Base-by-base conservation (phyloP, 345 rosid species). In the Bruguiera gymnorhiza region DNA sequence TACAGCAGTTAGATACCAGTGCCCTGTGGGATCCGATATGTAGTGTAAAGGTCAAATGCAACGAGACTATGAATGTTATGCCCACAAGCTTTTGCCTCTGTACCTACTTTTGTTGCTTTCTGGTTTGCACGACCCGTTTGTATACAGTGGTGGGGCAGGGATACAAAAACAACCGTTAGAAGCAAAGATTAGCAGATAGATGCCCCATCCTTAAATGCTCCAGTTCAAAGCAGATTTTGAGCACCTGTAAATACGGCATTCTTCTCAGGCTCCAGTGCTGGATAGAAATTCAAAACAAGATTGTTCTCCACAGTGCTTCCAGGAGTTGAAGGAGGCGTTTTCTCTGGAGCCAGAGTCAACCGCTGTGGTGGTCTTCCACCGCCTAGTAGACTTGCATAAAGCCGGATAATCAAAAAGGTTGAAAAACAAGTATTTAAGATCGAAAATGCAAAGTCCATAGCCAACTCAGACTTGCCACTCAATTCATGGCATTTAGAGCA, bases 281-380 rank as follows among this genome's bases (percentile, higher is more conserved):
- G 93, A 82, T 46, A 85, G 46, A 77, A 87, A 66, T 65, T 87
- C 87, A 10, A 73, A 75, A 75, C 90, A 1, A 69, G 13, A 57
- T 78, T 79, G 65, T 68, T 80, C 18, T 72, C 75, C 3, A 69
- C 24, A 15, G 55, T 80, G n/a, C 77, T 71, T 65, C 71, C 82
- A 3, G 15, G 26, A n/a, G 79, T 63, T 21, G 84, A 36, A 43
- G 73, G 58, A 0, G 79, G 68, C 36, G 85, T 75, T 73, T 81
- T 92, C 63, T 85, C 87, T 0, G 83, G 71, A 21, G 97, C 97
- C 67, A 86, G 8, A 50, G 84, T 89, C 79, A 90, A 76, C 68
- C 97, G 81, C 78, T 88, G 54, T 23, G 93, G 60, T 97, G 81
- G n/a, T 96, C 99, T 82, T 95, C 96, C 19, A 92, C 85, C 81